Base-by-base conservation (phyloP, 345 rosid species). In the Ricinus communis region DNA sequence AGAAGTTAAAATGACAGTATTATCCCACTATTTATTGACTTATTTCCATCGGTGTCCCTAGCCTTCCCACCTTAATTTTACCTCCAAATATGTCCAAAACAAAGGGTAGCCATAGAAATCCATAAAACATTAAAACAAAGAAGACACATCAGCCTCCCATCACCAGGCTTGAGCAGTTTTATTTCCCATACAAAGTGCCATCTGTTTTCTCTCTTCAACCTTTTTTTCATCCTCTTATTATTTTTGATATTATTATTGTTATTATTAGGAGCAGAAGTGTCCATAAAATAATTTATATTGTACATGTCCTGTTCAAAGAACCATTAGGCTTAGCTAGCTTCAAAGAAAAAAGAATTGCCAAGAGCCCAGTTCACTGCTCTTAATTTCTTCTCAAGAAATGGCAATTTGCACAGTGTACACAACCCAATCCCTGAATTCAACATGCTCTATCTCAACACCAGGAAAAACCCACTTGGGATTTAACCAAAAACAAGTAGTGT, bases 331-430 rank as follows among this genome's bases (percentile, higher is more conserved):
- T 55, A 49, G 22, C 53, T 18, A 49, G 53, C 38, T 33, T 33
- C 38, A 33, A 33, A 33, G 27, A 18, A 1, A 25, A 73, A 75
- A 55, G 46, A 62, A 53, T 73, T 67, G 56, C 64, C 78, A 18
- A 9, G 21, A 57, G 33, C 58, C 70, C 74, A 71, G 71, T 60
- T 74, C n/a, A n/a, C n/a, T n/a, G 12, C 72, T 30, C 22, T 18
- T 12, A 21, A 19, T 47, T 9, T 33, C 38, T 33, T 33, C 6
- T 33, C 19, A 47, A 52, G 60, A 82, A 80, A 91, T 91, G 96
- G 93, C 95, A 68, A 82, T 81, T 18, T 90, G 88, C 80, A 79
- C 97, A 52, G 83, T 85, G 21, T 82, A 91, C 88, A 84, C 97
- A 12, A 71, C 89, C 18, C 94, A 88, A 47, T 83, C 93, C 38